Evolutionary conservation across 805 yeast genomes (phyloP), one percentile per base, ranked within the genome.

Genomic region (Candida dendrica): DNA sequence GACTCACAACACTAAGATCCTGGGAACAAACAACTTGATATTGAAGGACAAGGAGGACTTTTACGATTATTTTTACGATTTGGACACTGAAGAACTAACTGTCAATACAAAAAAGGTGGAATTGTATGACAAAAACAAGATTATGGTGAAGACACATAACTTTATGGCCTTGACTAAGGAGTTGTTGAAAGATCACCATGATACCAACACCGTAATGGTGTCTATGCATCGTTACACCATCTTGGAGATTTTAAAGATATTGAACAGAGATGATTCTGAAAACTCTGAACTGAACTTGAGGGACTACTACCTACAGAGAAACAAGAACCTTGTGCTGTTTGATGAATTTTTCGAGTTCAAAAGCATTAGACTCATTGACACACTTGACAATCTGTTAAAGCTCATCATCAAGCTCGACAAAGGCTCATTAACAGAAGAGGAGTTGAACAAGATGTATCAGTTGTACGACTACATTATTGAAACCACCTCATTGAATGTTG

Each of bases 11-110:
- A 55, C 57, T 20, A 76, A 65, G 49, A 61, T 83, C 38, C 72
- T 84, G 2, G 91, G 91, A 3, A 81, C 88, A 3, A 76, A 82
- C 34, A 83, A 83, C 53, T 74, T 82, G 14, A 72, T 80, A 34
- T 75, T 83, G 53, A 77, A 77, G 51, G 68, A 73, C 27, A 72
- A 72, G 43, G 66, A 64, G 27, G 67, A 66, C 36, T 53, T 74
- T 17, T 82, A 84, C 83, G 85, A 83, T 56, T 56, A 78, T 27
- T 69, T 76, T 45, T 74, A 78, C 43, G 81, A 83, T 55, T 51
- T 83, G 46, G 89, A 81, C 51, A 39, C 68, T 0, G 73, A 72
- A 37, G 70, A 65, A 41, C n/a, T 47, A 34, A 41, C 35, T 9
- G 8, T 16, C 3, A 46, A 50, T 3, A 37, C 39, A 10, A 26